Base-by-base conservation (phyloP, 192 early-diverging fungal species). In the Backusella mclennaniae region DNA sequence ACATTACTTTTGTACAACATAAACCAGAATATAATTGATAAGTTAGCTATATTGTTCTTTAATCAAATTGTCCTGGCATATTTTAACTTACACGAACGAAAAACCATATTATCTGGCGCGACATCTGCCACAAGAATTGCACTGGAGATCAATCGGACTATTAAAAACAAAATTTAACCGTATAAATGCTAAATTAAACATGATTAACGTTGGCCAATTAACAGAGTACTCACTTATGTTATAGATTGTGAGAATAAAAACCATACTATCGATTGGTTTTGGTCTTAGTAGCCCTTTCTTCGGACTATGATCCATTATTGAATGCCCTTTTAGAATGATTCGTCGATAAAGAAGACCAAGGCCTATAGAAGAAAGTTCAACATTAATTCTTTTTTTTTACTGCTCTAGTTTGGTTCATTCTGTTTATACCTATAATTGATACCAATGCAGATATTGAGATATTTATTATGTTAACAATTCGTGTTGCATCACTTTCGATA, bases 211-310 rank as follows among this genome's bases (percentile, higher is more conserved):
- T 75, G 66, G 66, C 39, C 66, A 36, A 59, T 74, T 75, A 56
- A 71, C 71, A 14, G 14, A 44, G 12, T 21, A 79, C 21, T 26
- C 68, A 75, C 15, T 44, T 14, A 44, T 44, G 12, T 44, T 44
- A 44, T 15, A 44, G 14, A 44, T 44, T 44, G 42, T 44, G 42
- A 79, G 38, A 31, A 74, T 59, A 12, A 73, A 44, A 6, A 79
- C 6, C 17, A 79, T 49, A 46, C 77, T 69, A 35, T 79, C 77
- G 9, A 79, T 73, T 44, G 77, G 77, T 19, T 79, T 79, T 6
- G 77, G 77, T 19, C 77, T 73, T 31, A 79, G 42, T 29, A 73
- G 31, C 2, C 77, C 77, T 36, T 49, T 72, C 1, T 42, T 46
- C 2, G 44, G 31, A 33, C 72, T 66, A 8, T 31, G 31, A 4